Evolutionary conservation across 352 stramenopile species (phyloP).

Genomic region (Poterioochromonas sp.): DNA sequence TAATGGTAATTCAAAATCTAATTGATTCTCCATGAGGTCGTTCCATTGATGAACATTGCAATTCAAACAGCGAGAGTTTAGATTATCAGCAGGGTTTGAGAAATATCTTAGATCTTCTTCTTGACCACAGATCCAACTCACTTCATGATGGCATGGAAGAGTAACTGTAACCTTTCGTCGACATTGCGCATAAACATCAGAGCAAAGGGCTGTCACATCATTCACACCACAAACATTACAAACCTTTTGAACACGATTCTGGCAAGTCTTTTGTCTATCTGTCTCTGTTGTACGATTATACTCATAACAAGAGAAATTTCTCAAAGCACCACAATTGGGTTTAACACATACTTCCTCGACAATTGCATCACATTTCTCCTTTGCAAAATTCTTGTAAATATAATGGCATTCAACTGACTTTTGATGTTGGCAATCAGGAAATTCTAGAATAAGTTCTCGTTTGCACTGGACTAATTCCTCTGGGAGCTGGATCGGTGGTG

Average conservation of each 20-base stretch:
- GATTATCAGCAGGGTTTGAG: no score
- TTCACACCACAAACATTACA: not conserved
- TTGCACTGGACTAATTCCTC: not conserved
- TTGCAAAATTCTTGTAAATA: no score
- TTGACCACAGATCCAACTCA: not conserved
- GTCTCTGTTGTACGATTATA: no score
- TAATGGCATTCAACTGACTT: not conserved
- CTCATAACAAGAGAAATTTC: no score
- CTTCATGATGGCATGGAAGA: constrained; percentile 4
- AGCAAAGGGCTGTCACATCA: not conserved
- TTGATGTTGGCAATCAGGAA: not conserved
- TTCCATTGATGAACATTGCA: not conserved
- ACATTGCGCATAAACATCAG: not conserved
- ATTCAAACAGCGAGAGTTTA: no score
- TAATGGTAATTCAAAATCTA: not conserved
- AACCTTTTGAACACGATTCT: not conserved
- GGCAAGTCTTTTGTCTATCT: no score
- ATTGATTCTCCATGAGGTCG: not conserved
- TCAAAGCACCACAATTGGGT: no score
- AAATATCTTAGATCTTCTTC: no score
- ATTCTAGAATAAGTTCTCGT: not conserved
- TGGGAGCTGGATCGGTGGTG: not conserved
- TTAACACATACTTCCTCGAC: no score
- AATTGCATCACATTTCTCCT: no score
- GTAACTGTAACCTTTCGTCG: not conserved